phyloP scores from a whole-genome alignment of 2,329 filamentous ascomycete genomes.

The Calonectria hawksworthii region DNA sequence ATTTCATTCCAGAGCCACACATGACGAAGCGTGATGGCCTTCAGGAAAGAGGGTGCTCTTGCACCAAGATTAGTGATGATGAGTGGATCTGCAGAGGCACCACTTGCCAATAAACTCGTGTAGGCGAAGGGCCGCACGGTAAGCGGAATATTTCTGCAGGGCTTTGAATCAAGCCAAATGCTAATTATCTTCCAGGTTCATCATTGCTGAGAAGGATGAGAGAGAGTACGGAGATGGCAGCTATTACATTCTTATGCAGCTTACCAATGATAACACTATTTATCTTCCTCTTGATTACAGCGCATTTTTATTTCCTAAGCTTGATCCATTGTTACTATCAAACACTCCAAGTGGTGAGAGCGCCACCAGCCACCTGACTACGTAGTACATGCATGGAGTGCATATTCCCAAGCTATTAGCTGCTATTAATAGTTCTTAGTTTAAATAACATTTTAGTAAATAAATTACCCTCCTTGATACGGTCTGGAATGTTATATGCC shows the following conservation, averaged over 20 bases:
- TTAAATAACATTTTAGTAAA: too few relatives aligned
- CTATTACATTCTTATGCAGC: not conserved
- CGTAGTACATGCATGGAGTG: too few relatives aligned
- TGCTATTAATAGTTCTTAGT: too few relatives aligned
- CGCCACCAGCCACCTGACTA: too few relatives aligned
- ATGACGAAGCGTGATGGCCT: not conserved
- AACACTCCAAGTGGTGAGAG: too few relatives aligned
- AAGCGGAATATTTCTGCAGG: not conserved
- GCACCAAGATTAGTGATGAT: not conserved
- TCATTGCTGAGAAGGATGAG: not conserved
- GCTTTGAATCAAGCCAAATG: slow-evolving; percentile 52
- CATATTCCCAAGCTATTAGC: too few relatives aligned
- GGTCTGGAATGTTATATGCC: too few relatives aligned
- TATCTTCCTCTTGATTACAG: not conserved
- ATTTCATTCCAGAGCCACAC: not conserved
- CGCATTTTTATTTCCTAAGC: not conserved
- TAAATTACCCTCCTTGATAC: too few relatives aligned
- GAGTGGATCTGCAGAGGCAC: slow-evolving; percentile 11
- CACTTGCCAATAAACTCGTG: not conserved
- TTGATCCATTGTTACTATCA: too few relatives aligned
- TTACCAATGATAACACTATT: not conserved
- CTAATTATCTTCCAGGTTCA: not conserved
- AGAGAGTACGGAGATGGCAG: not conserved
- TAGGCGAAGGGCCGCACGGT: not conserved
- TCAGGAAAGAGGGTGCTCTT: not conserved